These are phyloP conservation scores for Teratosphaeria nubilosa DNA, from an alignment of 2,329 filamentous ascomycete species.

Conservation along the genomic window DNA sequence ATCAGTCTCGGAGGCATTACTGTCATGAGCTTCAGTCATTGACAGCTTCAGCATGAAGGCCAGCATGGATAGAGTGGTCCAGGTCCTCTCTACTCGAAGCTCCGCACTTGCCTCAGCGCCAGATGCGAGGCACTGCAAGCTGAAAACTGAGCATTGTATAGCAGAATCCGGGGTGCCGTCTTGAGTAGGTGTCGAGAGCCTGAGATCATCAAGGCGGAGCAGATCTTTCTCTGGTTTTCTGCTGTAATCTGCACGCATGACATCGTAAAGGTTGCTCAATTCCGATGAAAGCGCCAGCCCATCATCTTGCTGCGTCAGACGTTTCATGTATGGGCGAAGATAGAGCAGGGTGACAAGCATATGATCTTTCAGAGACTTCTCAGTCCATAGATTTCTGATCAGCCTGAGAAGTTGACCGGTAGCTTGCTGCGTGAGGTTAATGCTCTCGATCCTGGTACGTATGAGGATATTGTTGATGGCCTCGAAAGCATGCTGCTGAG, in stretches of 20 bases:
- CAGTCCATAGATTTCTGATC: slow-evolving; percentile 62
- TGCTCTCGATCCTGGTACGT: slow-evolving; percentile 57
- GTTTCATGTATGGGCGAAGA: slow-evolving; percentile 36
- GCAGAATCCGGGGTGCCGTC: neutral
- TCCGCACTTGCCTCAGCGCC: slow-evolving; percentile 15
- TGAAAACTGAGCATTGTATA: slow-evolving; percentile 6
- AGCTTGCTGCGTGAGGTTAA: slow-evolving; percentile 50
- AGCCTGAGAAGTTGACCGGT: slow-evolving; percentile 57
- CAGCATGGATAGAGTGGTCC: slow-evolving; percentile 31
- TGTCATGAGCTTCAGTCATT: neutral
- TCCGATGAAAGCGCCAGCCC: slow-evolving; percentile 15
- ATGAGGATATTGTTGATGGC: slow-evolving; percentile 63
- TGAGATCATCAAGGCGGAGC: slow-evolving; percentile 69
- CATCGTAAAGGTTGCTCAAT: slow-evolving; percentile 57
- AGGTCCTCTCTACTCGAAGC: slow-evolving; percentile 6
- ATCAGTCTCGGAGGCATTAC: neutral
- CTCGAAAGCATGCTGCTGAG: slow-evolving; percentile 65
- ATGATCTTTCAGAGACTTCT: slow-evolving; percentile 46
- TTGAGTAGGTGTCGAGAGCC: slow-evolving; percentile 22
- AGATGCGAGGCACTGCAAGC: slow-evolving; percentile 21
- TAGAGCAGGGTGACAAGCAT: slow-evolving; percentile 63
- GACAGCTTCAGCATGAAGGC: slow-evolving; percentile 23
- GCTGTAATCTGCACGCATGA: slow-evolving; percentile 69
- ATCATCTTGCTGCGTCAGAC: slow-evolving; percentile 19
- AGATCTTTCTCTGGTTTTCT: slow-evolving; percentile 59